A percentile compares a stretch with the other conserved stretches of the same genome.
Conservation (phyloP, 1,284 basidiomycete genomes). For the Cutaneotrichosporon daszewskae region DNA sequence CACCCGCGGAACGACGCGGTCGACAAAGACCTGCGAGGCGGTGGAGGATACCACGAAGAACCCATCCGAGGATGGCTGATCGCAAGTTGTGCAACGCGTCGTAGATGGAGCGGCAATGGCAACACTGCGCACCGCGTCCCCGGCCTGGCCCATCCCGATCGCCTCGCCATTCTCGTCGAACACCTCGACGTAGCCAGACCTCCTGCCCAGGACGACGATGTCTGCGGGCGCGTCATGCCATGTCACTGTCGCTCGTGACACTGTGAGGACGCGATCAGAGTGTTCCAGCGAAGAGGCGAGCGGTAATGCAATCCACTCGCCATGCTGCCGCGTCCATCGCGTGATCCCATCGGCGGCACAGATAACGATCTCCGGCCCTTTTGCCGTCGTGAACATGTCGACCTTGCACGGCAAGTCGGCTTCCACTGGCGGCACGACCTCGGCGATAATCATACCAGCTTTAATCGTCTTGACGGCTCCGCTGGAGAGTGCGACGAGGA, state of each 20-base stretch:
- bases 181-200: constrained; percentile 33
- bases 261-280: constrained; percentile 19
- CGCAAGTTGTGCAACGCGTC: constrained; percentile 31
- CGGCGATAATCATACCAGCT: constrained; percentile 4
- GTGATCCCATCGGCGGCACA: constrained; percentile 1
- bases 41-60: constrained; percentile 35
- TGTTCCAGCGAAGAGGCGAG: constrained; percentile 8
- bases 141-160: constrained; percentile 4
- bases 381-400: constrained; percentile 8
- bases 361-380: constrained; percentile 6
- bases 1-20: constrained; percentile 23
- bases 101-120: constrained; percentile 17
- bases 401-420: neutral
- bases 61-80: constrained; percentile 21
- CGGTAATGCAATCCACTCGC: constrained; percentile 9
- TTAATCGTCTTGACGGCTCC: constrained; percentile 12
- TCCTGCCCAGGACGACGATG: constrained; percentile 28
- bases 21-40: constrained; percentile 22
- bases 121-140: constrained; percentile 3
- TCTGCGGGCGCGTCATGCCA: constrained; percentile 10
- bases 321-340: constrained; percentile 14
- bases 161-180: constrained; percentile 25
- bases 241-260: constrained; percentile 5
- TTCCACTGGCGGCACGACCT: constrained; percentile 8
- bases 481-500: constrained; percentile 12